Conservation (phyloP, 306 rosid genomes). For the Lotus japonicus region DNA sequence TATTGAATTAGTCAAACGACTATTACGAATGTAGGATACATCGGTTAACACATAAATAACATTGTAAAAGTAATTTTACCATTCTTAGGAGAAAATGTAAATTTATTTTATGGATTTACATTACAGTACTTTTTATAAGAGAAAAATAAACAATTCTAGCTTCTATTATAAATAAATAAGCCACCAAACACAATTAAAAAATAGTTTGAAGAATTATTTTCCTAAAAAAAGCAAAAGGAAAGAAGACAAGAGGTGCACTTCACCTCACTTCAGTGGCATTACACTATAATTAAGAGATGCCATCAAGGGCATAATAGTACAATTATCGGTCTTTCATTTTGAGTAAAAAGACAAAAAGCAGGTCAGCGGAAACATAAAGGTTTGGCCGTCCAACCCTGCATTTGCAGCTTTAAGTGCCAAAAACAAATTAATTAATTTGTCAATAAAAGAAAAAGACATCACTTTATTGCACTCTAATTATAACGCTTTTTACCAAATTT, state of each 20-base stretch:
- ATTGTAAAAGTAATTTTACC: too few species aligned
- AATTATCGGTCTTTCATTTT: neutral
- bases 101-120: too few species aligned
- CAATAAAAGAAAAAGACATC: conserved; percentile 24
- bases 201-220: too few species aligned
- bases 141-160: too few species aligned
- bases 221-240: neutral
- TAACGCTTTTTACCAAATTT: conserved; percentile 19
- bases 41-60: too few species aligned
- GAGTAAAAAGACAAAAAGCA: conserved; percentile 63
- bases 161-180: too few species aligned
- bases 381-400: conserved; percentile 47
- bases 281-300: neutral
- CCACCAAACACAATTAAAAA: too few species aligned
- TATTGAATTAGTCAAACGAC: too few species aligned
- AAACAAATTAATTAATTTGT: conserved; percentile 13
- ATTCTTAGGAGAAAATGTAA: too few species aligned
- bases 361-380: conserved; percentile 72
- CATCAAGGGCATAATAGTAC: neutral
- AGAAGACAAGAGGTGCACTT: neutral
- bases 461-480: conserved; percentile 9
- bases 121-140: too few species aligned
- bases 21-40: too few species aligned
- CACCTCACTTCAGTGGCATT: conserved; percentile 27
- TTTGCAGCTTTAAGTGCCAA: conserved; percentile 58